phyloP scores from a whole-genome alignment of 1,284 basidiomycete genomes.

The Cerrena zonata region DNA sequence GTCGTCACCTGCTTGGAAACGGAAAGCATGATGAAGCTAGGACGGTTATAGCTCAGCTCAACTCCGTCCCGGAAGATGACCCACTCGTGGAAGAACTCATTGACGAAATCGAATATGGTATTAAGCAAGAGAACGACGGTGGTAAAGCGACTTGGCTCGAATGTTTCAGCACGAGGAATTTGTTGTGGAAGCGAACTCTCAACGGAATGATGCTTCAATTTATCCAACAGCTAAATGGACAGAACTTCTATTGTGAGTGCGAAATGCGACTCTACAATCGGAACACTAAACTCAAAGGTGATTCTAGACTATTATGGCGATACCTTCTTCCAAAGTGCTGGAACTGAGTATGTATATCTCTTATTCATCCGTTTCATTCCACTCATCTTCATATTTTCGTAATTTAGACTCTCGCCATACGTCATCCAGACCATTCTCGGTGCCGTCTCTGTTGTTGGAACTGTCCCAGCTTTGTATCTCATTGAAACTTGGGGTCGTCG shows the following conservation, averaged over 20 bases:
- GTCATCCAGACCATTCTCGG: constrained; percentile 70
- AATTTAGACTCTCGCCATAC: constrained; percentile 54
- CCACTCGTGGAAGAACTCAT: constrained; percentile 59
- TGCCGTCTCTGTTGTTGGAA: constrained; percentile 61
- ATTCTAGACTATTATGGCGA: constrained; percentile 70
- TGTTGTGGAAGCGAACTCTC: constrained; percentile 64
- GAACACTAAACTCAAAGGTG: no score
- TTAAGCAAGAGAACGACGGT: constrained; percentile 66
- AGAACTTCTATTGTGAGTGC: constrained; percentile 67
- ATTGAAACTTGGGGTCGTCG: constrained; percentile 66
- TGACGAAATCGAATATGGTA: constrained; percentile 65
- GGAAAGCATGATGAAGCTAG: constrained; percentile 51
- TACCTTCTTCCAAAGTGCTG: constrained; percentile 75
- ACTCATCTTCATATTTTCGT: not conserved
- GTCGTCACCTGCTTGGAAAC: constrained; percentile 57
- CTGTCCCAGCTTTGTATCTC: constrained; percentile 57
- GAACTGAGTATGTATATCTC: constrained; percentile 43
- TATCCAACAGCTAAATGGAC: constrained; percentile 74
- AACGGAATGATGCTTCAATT: constrained; percentile 82
- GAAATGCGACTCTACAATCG: no score
- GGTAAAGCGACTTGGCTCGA: constrained; percentile 76
- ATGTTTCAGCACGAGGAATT: constrained; percentile 67
- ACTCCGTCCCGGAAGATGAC: constrained; percentile 57
- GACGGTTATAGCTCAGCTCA: constrained; percentile 59
- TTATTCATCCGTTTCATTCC: not conserved